Conservation (phyloP, 1,139 yeast species). For the Suhomyces ambrosiae region DNA sequence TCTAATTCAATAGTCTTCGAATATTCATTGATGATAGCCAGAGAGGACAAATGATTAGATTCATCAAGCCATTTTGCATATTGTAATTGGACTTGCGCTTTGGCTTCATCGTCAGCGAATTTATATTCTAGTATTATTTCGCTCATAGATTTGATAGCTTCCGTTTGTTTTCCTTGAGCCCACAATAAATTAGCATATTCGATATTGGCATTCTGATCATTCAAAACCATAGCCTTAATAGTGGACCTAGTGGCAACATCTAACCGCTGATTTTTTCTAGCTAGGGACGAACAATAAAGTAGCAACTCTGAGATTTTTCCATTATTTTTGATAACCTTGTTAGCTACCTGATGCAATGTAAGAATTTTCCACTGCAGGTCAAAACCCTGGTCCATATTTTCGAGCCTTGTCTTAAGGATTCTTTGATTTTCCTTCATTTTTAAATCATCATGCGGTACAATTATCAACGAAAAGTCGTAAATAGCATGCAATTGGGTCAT, state of each 20-base stretch:
- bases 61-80: slow-evolving; percentile 89
- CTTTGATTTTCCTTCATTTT: slow-evolving; percentile 20
- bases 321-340: slow-evolving; percentile 39
- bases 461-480: slow-evolving; percentile 56
- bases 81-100: slow-evolving; percentile 63
- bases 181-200: slow-evolving; percentile 87
- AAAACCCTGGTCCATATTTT: slow-evolving; percentile 62
- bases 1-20: slow-evolving; percentile 59
- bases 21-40: slow-evolving; percentile 72
- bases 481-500: slow-evolving; percentile 72
- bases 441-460: slow-evolving; percentile 18
- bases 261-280: slow-evolving; percentile 68
- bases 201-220: slow-evolving; percentile 58
- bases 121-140: slow-evolving; percentile 34
- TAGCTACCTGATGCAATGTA: slow-evolving; percentile 60
- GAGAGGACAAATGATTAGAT: slow-evolving; percentile 82
- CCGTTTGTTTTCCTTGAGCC: slow-evolving; percentile 87
- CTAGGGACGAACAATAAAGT: slow-evolving; percentile 62
- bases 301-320: slow-evolving; percentile 48
- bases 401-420: slow-evolving; percentile 42
- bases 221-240: slow-evolving; percentile 62
- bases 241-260: slow-evolving; percentile 76
- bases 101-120: slow-evolving; percentile 19
- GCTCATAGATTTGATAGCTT: slow-evolving; percentile 72
- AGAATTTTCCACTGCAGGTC: slow-evolving; percentile 62